phyloP scores from a whole-genome alignment of 352 stramenopile species.

The Globisporangium iwayamae region DNA sequence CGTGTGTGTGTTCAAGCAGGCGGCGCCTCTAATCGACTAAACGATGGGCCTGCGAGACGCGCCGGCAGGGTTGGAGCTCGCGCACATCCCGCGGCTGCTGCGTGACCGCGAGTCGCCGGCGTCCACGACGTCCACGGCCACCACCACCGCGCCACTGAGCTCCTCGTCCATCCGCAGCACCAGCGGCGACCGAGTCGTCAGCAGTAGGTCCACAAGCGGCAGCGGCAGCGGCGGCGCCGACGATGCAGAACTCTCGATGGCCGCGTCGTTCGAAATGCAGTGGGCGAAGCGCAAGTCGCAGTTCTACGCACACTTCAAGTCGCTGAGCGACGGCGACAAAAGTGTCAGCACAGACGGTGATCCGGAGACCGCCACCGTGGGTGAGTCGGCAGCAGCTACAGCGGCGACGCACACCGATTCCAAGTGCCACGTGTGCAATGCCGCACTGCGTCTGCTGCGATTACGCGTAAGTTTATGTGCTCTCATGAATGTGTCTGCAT shows the following conservation, averaged over 20 bases:
- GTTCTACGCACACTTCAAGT: conserved; percentile 47
- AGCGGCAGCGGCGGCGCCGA: neutral
- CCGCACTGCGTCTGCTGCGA: conserved; percentile 39
- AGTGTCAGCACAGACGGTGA: neutral
- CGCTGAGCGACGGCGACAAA: conserved; percentile 18
- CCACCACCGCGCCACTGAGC: neutral
- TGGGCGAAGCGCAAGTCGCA: conserved; percentile 38
- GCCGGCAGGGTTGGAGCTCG: conserved; percentile 6
- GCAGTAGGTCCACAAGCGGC: neutral
- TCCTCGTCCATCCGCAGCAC: neutral
- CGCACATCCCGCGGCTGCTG: conserved; percentile 9
- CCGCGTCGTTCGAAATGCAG: conserved; percentile 31
- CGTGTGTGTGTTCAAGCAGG: neutral
- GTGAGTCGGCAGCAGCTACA: conserved; percentile 6
- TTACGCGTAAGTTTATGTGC: conserved; percentile 35
- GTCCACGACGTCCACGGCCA: neutral
- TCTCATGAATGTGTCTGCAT: neutral
- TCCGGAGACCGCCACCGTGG: neutral
- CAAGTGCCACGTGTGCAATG: conserved; percentile 72
- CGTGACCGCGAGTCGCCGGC: neutral
- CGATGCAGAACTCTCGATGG: conserved; percentile 25
- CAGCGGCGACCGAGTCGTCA: neutral
- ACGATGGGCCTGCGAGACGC: conserved; percentile 14
- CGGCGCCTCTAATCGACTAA: neutral
- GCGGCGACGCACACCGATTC: conserved; percentile 26